Base-by-base conservation (phyloP, 1,284 basidiomycete species). In the Malassezia sp. region DNA sequence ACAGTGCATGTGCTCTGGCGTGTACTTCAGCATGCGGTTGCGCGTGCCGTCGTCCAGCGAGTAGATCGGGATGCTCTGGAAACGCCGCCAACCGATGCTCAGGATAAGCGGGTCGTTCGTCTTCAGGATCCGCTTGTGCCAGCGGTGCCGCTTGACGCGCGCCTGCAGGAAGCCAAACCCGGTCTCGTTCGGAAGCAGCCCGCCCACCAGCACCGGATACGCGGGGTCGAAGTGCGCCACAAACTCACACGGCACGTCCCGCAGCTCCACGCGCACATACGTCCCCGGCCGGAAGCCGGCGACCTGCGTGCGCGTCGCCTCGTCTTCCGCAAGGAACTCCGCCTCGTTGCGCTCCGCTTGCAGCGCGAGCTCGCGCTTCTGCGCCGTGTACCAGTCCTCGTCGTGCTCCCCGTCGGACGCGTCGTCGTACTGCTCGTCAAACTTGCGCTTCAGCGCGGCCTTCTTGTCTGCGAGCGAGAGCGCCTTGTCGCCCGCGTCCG, bases 11-110 rank as follows among this genome's bases (percentile, higher is more conserved):
- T 99, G 91, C 72, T 97, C 93, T 0, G 91, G 91, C 0, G 93
- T 96, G 71, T 99, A 99, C 75, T 99, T 97, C 72, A 99, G 83
- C 84, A 96, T 86, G 36, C 93, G 84, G 80, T 97, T 96, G 22
- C 93, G 54, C 40, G 59, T 65, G 5, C 65, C 65, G 40, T 99
- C 91, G 71, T 99, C 93, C 22, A 99, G 75, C 20, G 87, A 88
- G 72, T 96, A 99, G 57, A 96, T 83, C 0, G 91, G 91, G 21
- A 93, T 75, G 0, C 80, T 83, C 72, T 99, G 91, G 76, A 97
- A 99, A 17, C 91, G 78, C 40, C 93, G 75, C 91, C 91, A 99
- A 8, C 91, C 91, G 10, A 96, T 74, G 2, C 87, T 91, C 72
- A 97, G 80, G 59, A 97, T 85, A 53, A 97, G 77, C 0, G 93